A percentile compares a stretch with the other conserved stretches of the same genome.
phyloP scores from a whole-genome alignment of 129 eudicot species.

The Mikania micrantha region DNA sequence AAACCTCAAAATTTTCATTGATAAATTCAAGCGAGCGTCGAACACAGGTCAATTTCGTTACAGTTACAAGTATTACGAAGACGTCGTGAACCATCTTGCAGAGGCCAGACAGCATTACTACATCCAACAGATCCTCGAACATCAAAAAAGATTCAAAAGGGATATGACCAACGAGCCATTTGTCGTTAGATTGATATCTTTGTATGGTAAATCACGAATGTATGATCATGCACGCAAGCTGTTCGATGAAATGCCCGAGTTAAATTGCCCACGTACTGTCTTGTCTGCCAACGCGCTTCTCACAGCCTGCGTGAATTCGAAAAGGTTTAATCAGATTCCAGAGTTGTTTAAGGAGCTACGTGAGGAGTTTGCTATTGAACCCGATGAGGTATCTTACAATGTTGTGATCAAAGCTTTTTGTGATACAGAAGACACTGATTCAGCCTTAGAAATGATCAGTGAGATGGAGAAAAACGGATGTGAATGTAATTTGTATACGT shows the following conservation, averaged over 20 bases:
- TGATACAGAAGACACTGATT: slow-evolving; percentile 33
- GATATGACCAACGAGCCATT: slow-evolving; percentile 41
- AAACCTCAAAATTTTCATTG: slow-evolving; percentile 21
- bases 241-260: slow-evolving; percentile 67
- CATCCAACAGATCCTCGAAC: slow-evolving; percentile 44
- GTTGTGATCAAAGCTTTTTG: slow-evolving; percentile 42
- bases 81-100: slow-evolving; percentile 41
- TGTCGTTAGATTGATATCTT: slow-evolving; percentile 26
- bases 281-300: slow-evolving; percentile 47
- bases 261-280: slow-evolving; percentile 39
- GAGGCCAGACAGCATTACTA: slow-evolving; percentile 19
- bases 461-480: slow-evolving; percentile 39
- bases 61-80: slow-evolving; percentile 19
- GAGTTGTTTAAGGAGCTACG: slow-evolving; percentile 36
- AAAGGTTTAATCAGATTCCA: neutral
- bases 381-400: slow-evolving; percentile 41
- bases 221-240: slow-evolving; percentile 46
- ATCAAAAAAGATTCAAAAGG: slow-evolving; percentile 32
- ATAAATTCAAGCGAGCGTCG: slow-evolving; percentile 31
- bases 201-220: slow-evolving; percentile 52
- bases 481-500: slow-evolving; percentile 31
- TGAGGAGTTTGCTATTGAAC: slow-evolving; percentile 26
- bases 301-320: slow-evolving; percentile 31
- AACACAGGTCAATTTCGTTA: slow-evolving; percentile 27
- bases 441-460: slow-evolving; percentile 20